Percentiles rank a stretch among this genome's conserved stretches.
Evolutionary conservation across 495 filamentous ascomycete species (phyloP).

Genomic region (Chaetomium tenue): DNA sequence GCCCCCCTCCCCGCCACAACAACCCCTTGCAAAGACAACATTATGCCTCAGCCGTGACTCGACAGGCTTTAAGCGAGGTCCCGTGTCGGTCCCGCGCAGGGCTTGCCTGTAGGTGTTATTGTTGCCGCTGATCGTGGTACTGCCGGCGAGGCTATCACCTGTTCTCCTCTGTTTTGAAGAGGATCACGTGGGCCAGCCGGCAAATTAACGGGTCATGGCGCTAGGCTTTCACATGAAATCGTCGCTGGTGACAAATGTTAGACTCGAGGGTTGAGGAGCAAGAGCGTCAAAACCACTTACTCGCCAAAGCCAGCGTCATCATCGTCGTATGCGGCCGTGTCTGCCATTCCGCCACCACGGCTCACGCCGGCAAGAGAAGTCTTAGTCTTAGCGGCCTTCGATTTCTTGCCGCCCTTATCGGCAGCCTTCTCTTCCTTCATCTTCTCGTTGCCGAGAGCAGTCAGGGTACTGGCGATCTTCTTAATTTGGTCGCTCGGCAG

Average conservation of each 20-base stretch:
- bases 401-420: conserved; percentile 95
- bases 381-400: conserved; percentile 93
- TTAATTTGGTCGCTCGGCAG: conserved; percentile 88
- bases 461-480: conserved; percentile 83
- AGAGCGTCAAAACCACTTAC: conserved; percentile 49
- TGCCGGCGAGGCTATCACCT: not conserved
- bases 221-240: conserved; percentile 52
- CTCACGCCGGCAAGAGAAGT: conserved; percentile 65
- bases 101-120: not conserved
- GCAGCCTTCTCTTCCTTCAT: conserved; percentile 97
- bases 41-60: conserved; percentile 2
- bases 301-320: conserved; percentile 61
- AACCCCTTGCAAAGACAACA: not conserved
- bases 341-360: conserved; percentile 60
- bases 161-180: not conserved
- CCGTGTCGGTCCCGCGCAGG: not conserved
- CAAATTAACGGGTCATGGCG: not conserved
- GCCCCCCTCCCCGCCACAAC: not conserved
- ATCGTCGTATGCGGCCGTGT: conserved; percentile 72
- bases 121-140: not conserved
- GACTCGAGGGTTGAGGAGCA: not conserved
- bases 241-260: conserved; percentile 39
- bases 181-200: not conserved
- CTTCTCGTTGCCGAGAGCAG: conserved; percentile 90
- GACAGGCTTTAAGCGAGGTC: not conserved